Percentiles rank a stretch among this genome's conserved stretches.
Evolutionary conservation across 768 basidiomycete genomes (phyloP).

Genomic region (Nevesoporus exiguus): DNA sequence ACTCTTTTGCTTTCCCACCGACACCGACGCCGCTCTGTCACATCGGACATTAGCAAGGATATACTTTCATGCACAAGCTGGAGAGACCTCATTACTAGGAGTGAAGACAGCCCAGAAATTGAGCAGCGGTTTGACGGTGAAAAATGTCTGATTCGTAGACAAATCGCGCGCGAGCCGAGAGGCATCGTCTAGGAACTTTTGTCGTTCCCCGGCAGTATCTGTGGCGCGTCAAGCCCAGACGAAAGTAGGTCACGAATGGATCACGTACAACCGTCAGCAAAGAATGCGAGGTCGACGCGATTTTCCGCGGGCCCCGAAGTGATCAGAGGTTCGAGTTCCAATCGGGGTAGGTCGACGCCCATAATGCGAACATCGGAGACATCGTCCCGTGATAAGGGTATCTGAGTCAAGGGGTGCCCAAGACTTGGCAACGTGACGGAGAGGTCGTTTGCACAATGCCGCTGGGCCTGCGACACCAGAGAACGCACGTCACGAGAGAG

Average conservation of each 20-base stretch:
- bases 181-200: conserved; percentile 66
- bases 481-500: conserved; percentile 18
- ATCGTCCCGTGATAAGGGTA: conserved; percentile 6
- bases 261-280: conserved; percentile 71
- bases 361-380: neutral
- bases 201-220: conserved; percentile 57
- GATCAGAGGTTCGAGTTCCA: conserved; percentile 55
- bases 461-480: conserved; percentile 19
- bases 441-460: conserved; percentile 26
- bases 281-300: conserved; percentile 73
- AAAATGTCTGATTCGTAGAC: conserved; percentile 71
- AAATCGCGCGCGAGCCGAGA: conserved; percentile 63
- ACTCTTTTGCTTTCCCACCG: conserved; percentile 69
- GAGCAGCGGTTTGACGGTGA: conserved; percentile 68
- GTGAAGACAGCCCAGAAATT: conserved; percentile 83
- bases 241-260: neutral
- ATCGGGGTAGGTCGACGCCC: conserved; percentile 35
- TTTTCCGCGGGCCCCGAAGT: conserved; percentile 61
- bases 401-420: conserved; percentile 6
- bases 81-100: conserved; percentile 63
- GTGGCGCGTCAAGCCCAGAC: neutral
- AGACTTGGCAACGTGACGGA: neutral
- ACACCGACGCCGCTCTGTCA: conserved; percentile 64
- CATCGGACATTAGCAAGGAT: conserved; percentile 8
- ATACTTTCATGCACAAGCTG: conserved; percentile 20